Evolutionary conservation across 768 basidiomycete species (phyloP).

Genomic region (Phylloporus rhodoxanthus): DNA sequence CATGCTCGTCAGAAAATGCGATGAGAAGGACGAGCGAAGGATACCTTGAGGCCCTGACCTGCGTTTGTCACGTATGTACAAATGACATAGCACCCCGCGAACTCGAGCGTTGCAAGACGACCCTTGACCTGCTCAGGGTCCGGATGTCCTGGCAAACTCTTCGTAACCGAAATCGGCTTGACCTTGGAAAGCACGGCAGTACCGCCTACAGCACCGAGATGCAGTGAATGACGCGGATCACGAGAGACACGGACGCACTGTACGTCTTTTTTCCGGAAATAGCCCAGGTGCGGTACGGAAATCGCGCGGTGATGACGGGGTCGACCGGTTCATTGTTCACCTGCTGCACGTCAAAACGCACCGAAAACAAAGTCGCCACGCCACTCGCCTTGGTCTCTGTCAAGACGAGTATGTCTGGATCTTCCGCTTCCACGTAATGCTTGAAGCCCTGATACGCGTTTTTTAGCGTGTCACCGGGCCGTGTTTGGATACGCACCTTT

Average conservation of each 20-base stretch:
- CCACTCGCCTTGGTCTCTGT: conserved; percentile 74
- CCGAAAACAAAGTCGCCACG: conserved; percentile 1
- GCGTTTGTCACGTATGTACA: conserved; percentile 86
- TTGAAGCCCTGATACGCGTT: conserved; percentile 61
- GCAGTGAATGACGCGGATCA: neutral
- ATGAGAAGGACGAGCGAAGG: neutral
- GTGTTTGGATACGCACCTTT: conserved; percentile 46
- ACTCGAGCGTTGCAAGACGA: conserved; percentile 79
- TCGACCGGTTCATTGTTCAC: conserved; percentile 67
- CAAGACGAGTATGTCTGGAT: conserved; percentile 77
- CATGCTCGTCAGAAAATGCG: neutral
- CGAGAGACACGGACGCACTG: conserved; percentile 36
- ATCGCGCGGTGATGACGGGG: conserved; percentile 49
- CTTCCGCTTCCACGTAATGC: conserved; percentile 76
- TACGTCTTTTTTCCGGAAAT: conserved; percentile 77
- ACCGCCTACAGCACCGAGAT: conserved; percentile 50
- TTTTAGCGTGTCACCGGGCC: neutral
- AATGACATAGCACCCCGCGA: conserved; percentile 59
- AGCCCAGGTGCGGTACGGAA: conserved; percentile 71
- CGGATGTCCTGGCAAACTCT: conserved; percentile 71
- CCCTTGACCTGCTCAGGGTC: conserved; percentile 61
- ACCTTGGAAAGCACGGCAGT: conserved; percentile 76
- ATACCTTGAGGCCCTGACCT: conserved; percentile 67
- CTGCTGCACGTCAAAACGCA: conserved; percentile 33
- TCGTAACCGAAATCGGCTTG: conserved; percentile 60